Evolutionary conservation across 2,329 filamentous ascomycete genomes (phyloP).

Genomic region (Aspergillus vadensis): DNA sequence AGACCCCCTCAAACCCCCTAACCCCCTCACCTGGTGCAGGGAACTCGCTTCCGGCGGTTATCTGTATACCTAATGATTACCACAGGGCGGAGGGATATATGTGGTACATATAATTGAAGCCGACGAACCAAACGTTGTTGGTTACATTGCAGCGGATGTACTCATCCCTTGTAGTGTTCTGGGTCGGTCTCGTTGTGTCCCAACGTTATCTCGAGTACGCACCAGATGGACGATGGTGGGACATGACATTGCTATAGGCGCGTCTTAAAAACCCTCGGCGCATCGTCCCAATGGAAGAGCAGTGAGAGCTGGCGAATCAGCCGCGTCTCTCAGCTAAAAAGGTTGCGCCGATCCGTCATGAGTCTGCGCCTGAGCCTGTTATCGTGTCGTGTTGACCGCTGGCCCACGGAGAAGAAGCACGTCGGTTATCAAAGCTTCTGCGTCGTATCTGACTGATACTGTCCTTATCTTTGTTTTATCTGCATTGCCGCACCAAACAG

Average conservation of each 20-base stretch:
- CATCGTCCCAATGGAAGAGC: background rate
- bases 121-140: background rate
- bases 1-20: background rate
- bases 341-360: background rate
- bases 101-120: background rate
- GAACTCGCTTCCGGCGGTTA: background rate
- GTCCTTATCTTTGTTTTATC: constrained; percentile 12
- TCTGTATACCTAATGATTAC: background rate
- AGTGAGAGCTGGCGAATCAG: background rate
- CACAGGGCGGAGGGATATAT: background rate
- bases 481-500: constrained; percentile 27
- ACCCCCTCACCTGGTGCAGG: background rate
- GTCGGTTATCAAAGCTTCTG: background rate
- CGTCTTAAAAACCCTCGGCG: background rate
- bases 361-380: constrained; percentile 1
- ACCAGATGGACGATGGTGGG: background rate
- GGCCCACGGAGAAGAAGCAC: background rate
- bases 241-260: background rate
- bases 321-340: background rate
- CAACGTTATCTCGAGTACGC: background rate
- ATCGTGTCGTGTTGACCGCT: background rate
- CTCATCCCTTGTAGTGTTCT: background rate
- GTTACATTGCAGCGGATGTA: constrained; percentile 1
- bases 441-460: background rate
- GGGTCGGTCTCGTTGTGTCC: background rate